phyloP scores from a whole-genome alignment of 768 basidiomycete species.

The Pleurotus pulmonarius region DNA sequence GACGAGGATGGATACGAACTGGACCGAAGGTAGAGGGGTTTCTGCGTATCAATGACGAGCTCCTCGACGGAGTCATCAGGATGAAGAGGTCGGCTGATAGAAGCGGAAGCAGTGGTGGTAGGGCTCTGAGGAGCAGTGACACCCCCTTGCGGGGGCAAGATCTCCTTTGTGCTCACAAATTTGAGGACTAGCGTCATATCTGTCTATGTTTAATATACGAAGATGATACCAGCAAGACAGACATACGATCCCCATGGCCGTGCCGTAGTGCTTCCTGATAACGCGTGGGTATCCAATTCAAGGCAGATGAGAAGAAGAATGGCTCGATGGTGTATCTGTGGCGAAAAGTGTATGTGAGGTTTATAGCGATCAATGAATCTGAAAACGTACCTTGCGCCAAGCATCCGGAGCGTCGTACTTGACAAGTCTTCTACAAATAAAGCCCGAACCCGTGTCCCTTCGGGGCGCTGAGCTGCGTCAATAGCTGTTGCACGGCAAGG shows the following conservation, averaged over 20 bases:
- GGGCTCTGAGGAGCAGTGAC: background rate
- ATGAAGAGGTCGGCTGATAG: slow-evolving; percentile 9
- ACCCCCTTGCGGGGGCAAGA: background rate
- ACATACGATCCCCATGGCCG: slow-evolving; percentile 37
- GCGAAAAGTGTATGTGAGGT: background rate
- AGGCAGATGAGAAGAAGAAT: slow-evolving; percentile 62
- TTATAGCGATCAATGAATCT: background rate
- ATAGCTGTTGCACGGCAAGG: background rate
- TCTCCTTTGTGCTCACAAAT: background rate
- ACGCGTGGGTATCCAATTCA: slow-evolving; percentile 67
- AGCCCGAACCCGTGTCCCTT: slow-evolving; percentile 39
- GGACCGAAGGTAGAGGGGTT: slow-evolving; percentile 37
- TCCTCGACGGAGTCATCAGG: slow-evolving; percentile 13
- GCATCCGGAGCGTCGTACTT: slow-evolving; percentile 53
- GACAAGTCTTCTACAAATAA: slow-evolving; percentile 53
- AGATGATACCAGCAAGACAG: background rate
- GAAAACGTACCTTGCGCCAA: slow-evolving; percentile 46
- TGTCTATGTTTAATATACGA: background rate
- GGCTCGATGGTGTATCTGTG: slow-evolving; percentile 56
- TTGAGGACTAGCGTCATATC: slow-evolving; percentile 1
- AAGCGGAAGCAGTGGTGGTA: background rate
- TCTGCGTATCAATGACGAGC: slow-evolving; percentile 49
- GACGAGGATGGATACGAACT: slow-evolving; percentile 21
- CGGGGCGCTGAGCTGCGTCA: slow-evolving; percentile 22
- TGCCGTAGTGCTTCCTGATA: slow-evolving; percentile 46